These are phyloP conservation scores for Brettanomyces sp. DNA, from an alignment of 805 yeast genomes.

Conservation along the genomic window DNA sequence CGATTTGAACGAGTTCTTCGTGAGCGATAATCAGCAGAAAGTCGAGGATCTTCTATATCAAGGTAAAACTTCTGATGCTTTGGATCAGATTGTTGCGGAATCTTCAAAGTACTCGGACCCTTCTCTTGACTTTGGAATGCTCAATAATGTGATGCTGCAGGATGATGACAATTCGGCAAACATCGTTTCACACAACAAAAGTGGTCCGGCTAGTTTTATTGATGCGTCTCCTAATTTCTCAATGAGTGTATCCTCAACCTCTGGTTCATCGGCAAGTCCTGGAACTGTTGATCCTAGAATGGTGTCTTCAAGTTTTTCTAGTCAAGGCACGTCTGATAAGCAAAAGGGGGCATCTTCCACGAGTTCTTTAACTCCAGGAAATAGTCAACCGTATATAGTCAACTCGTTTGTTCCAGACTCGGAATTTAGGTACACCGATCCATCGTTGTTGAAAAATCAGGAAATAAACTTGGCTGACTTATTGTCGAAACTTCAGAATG, in stretches of 20 bases:
- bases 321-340: too few relatives aligned
- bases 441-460: background rate
- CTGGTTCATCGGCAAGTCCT: too few relatives aligned
- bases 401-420: too few relatives aligned
- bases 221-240: too few relatives aligned
- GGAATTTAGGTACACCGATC: background rate
- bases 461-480: constrained; percentile 1
- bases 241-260: too few relatives aligned
- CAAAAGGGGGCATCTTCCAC: too few relatives aligned
- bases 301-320: too few relatives aligned
- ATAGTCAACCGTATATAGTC: too few relatives aligned
- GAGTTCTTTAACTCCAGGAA: too few relatives aligned
- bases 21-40: background rate
- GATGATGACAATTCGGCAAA: background rate
- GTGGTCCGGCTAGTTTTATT: too few relatives aligned
- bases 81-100: constrained; percentile 9
- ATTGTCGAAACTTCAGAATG: background rate
- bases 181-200: too few relatives aligned
- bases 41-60: constrained; percentile 7
- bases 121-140: constrained; percentile 5
- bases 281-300: too few relatives aligned
- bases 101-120: background rate
- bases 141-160: constrained; percentile 2
- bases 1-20: constrained; percentile 4
- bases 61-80: constrained; percentile 11